Conservation (phyloP, 2,329 filamentous ascomycete genomes). For the Exophiala aquamarina region DNA sequence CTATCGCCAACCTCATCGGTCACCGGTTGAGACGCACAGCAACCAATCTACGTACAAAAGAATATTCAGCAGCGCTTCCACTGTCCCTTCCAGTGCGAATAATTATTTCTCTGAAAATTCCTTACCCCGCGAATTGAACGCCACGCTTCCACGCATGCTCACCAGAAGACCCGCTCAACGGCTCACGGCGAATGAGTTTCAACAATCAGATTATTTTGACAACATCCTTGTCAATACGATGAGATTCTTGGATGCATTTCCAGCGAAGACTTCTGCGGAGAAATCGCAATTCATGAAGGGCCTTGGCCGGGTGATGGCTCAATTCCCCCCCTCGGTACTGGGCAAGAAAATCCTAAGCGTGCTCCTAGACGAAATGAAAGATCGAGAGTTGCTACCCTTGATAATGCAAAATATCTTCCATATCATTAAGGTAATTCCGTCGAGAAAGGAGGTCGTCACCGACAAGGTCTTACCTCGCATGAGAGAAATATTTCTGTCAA, state of each 20-base stretch:
- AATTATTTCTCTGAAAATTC: constrained; percentile 79
- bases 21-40: constrained; percentile 78
- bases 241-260: constrained; percentile 86
- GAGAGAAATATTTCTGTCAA: constrained; percentile 75
- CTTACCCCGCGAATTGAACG: constrained; percentile 74
- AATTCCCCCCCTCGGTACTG: constrained; percentile 89
- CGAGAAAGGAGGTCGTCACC: constrained; percentile 73
- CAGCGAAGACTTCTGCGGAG: constrained; percentile 86
- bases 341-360: constrained; percentile 92
- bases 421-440: constrained; percentile 76
- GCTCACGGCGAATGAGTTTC: constrained; percentile 85
- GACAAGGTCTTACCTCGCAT: constrained; percentile 84
- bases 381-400: constrained; percentile 78
- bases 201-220: constrained; percentile 94
- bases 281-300: constrained; percentile 91
- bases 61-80: constrained; percentile 74
- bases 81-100: constrained; percentile 76
- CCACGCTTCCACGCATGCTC: constrained; percentile 81
- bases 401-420: constrained; percentile 92
- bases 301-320: constrained; percentile 79
- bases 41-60: constrained; percentile 84
- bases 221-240: constrained; percentile 96
- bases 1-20: constrained; percentile 91
- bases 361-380: constrained; percentile 89
- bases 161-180: constrained; percentile 84